A percentile compares a stretch with the other conserved stretches of the same genome.
These are phyloP conservation scores for Coemansia erecta DNA, from an alignment of 192 early-diverging fungal species.

Conservation along the genomic window DNA sequence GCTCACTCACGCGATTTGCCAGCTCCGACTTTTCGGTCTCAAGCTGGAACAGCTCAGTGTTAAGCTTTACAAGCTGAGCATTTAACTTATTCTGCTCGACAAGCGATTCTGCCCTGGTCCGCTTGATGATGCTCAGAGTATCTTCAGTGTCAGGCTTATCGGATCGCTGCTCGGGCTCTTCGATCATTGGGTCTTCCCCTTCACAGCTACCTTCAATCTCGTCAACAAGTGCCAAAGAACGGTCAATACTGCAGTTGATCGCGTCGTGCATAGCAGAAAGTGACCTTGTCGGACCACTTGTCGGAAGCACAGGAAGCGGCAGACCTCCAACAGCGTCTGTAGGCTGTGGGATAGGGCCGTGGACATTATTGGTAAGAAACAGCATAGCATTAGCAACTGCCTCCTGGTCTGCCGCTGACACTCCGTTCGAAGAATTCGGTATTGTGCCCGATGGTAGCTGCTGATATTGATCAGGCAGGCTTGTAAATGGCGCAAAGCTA, in stretches of 20 bases:
- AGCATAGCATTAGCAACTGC: constrained; percentile 11
- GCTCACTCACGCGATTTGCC: not conserved
- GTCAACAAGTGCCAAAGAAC: constrained; percentile 19
- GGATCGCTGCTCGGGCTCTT: not conserved
- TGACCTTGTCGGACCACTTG: not conserved
- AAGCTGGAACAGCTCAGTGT: constrained; percentile 11
- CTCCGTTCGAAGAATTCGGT: not conserved
- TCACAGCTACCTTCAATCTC: constrained; percentile 15
- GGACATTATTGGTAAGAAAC: not conserved
- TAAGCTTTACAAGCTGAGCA: constrained; percentile 18
- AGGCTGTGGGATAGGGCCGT: not conserved
- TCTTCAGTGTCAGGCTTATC: not conserved
- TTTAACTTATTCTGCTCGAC: constrained; percentile 13
- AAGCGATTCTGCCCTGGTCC: not conserved
- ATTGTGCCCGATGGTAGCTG: not conserved
- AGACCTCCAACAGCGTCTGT: constrained; percentile 5
- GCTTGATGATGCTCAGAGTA: too few relatives aligned
- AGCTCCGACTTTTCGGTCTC: constrained; percentile 4
- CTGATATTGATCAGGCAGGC: not conserved
- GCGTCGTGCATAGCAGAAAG: constrained; percentile 18
- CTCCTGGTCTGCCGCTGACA: not conserved
- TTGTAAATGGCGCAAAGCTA: not conserved
- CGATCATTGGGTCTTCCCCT: not conserved
- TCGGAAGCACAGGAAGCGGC: constrained; percentile 3
- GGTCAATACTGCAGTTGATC: constrained; percentile 23